Evolutionary conservation across 2,329 filamentous ascomycete species (phyloP), one percentile per base, ranked within the genome.

Genomic region (Paramyrothecium sp.): DNA sequence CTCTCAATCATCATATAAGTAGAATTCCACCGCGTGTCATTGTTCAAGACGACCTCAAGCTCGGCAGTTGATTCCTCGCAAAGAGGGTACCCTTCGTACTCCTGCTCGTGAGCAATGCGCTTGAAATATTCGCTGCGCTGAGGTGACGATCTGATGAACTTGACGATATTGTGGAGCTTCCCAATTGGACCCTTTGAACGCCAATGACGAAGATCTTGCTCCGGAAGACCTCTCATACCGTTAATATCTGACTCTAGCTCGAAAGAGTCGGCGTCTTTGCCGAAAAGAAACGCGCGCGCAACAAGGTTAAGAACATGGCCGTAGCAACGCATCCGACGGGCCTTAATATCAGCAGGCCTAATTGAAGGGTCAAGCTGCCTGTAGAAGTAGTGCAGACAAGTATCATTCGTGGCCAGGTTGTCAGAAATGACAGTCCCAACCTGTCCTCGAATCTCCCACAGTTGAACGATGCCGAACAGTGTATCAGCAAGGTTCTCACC

Each of bases 71-170:
- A n/a, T n/a, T n/a, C n/a, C n/a, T n/a, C n/a, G n/a, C n/a, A n/a
- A n/a, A n/a, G n/a, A n/a, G n/a, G n/a, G n/a, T n/a, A n/a, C n/a
- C n/a, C n/a, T n/a, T n/a, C n/a, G n/a, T n/a, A n/a, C n/a, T n/a
- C n/a, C n/a, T n/a, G 41, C 52, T 55, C 51, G 46, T 33, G 34
- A 7, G 51, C 34, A 58, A 54, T 17, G 41, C 26, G 22, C 54
- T 58, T 51, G 13, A 58, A 56, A 38, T n/a, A 49, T 56, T 56
- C 47, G 22, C 33, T 21, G 11, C 51, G 51, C 44, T 58, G 47
- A 30, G 46, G 56, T 23, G 56, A 58, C 41, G 56, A 41, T 41
- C 51, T 41, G 51, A 56, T 54, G 51, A 53, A 56, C 55, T 49
- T 56, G 23, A 52, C 41, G 54, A 21, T 50, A 22, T 50, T 50